These are phyloP conservation scores for Pichia heedii DNA, from an alignment of 805 yeast genomes.

Conservation along the genomic window DNA sequence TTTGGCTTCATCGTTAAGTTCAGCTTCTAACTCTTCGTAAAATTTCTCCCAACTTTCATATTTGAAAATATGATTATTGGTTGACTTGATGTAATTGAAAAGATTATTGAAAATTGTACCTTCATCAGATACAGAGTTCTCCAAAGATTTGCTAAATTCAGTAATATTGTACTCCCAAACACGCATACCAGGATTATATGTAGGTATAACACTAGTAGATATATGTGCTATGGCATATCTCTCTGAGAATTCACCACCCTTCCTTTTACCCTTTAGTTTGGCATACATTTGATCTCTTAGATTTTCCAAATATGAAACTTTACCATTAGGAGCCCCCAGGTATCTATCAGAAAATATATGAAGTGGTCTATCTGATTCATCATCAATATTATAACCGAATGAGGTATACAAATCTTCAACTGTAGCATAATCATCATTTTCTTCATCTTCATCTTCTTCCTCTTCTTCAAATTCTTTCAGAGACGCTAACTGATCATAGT, in stretches of 20 bases:
- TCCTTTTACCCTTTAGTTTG: conserved; percentile 35
- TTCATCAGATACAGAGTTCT: neutral
- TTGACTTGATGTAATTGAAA: neutral
- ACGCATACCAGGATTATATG: conserved; percentile 74
- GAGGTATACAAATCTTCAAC: conserved; percentile 9
- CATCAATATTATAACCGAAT: conserved; percentile 14
- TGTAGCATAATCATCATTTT: conserved; percentile 7
- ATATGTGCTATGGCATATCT: conserved; percentile 65
- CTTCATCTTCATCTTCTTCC: conserved; percentile 18
- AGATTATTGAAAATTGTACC: neutral
- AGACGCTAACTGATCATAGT: conserved; percentile 20
- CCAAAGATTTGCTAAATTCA: conserved; percentile 30
- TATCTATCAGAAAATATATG: conserved; percentile 22
- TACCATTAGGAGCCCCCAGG: conserved; percentile 63
- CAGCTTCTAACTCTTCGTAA: conserved; percentile 6
- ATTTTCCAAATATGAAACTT: conserved; percentile 53
- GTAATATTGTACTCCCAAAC: conserved; percentile 82
- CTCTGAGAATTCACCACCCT: conserved; percentile 38
- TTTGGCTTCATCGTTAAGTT: conserved; percentile 5
- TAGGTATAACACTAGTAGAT: conserved; percentile 70
- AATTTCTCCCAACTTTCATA: conserved; percentile 21
- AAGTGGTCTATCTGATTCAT: conserved; percentile 12
- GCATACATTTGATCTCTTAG: conserved; percentile 49
- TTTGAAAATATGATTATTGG: conserved; percentile 9
- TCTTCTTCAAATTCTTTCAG: conserved; percentile 9